Conservation (phyloP, 2,329 filamentous ascomycete species). For the Xylaria hypoxylon region DNA sequence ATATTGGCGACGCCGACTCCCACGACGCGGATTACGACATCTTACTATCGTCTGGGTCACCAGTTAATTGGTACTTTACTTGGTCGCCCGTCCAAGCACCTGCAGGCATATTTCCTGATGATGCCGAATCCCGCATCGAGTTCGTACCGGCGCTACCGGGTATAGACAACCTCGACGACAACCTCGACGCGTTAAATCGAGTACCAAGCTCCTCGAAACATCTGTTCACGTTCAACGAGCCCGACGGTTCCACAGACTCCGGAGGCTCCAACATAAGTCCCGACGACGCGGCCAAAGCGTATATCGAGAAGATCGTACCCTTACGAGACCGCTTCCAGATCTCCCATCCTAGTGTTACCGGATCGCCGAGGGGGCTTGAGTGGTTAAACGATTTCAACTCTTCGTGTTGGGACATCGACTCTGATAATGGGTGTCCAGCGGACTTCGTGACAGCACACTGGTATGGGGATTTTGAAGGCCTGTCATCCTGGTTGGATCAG, state of each 20-base stretch:
- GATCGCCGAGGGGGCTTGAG: constrained; percentile 53
- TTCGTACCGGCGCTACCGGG: constrained; percentile 57
- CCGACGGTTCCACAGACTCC: constrained; percentile 54
- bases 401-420: constrained; percentile 55
- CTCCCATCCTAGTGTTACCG: constrained; percentile 57
- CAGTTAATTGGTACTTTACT: constrained; percentile 58
- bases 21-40: constrained; percentile 51
- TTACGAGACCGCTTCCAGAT: constrained; percentile 54
- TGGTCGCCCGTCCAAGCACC: constrained; percentile 53
- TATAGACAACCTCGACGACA: constrained; percentile 50
- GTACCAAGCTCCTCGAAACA: constrained; percentile 54
- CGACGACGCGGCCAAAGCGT: constrained; percentile 54
- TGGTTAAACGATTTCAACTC: constrained; percentile 57
- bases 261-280: constrained; percentile 56
- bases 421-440: constrained; percentile 52
- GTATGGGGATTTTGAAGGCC: constrained; percentile 55
- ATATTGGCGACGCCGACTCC: constrained; percentile 38
- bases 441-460: constrained; percentile 58
- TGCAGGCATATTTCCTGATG: constrained; percentile 38
- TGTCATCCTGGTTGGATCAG: constrained; percentile 53
- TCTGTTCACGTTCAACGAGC: constrained; percentile 57
- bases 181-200: constrained; percentile 44
- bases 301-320: constrained; percentile 54
- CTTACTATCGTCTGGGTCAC: constrained; percentile 53
- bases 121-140: constrained; percentile 45